Conservation (phyloP, 305 asterid species). For the Caryopteris hybrid region DNA sequence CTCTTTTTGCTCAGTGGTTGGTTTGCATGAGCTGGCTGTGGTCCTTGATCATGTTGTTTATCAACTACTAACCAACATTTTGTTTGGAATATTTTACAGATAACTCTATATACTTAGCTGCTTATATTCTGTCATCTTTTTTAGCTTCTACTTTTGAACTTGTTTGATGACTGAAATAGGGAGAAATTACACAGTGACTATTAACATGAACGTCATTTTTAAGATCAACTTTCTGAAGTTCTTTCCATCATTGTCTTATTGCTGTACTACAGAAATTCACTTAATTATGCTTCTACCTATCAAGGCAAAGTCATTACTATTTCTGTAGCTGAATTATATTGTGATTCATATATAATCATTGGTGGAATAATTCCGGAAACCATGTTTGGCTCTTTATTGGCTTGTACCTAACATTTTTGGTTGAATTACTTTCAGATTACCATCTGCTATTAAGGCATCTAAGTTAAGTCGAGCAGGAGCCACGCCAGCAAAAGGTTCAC, state of each 20-base stretch:
- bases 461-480: constrained; percentile 53
- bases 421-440: constrained; percentile 50
- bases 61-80: neutral
- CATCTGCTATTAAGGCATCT: constrained; percentile 47
- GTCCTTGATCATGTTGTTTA: too few relatives aligned
- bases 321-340: neutral
- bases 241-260: too few relatives aligned
- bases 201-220: neutral
- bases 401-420: constrained; percentile 14
- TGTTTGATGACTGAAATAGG: neutral
- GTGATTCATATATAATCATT: neutral
- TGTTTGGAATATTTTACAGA: neutral
- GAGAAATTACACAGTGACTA: neutral
- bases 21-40: too few relatives aligned
- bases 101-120: neutral
- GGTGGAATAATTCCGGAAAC: neutral
- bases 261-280: too few relatives aligned
- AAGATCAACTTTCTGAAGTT: neutral
- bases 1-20: too few relatives aligned
- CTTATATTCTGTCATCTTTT: neutral
- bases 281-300: neutral
- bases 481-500: constrained; percentile 74
- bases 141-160: neutral
- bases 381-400: neutral
- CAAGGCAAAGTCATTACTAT: neutral